Conservation (phyloP, 768 basidiomycete genomes). For the Chalciporus piperatus region DNA sequence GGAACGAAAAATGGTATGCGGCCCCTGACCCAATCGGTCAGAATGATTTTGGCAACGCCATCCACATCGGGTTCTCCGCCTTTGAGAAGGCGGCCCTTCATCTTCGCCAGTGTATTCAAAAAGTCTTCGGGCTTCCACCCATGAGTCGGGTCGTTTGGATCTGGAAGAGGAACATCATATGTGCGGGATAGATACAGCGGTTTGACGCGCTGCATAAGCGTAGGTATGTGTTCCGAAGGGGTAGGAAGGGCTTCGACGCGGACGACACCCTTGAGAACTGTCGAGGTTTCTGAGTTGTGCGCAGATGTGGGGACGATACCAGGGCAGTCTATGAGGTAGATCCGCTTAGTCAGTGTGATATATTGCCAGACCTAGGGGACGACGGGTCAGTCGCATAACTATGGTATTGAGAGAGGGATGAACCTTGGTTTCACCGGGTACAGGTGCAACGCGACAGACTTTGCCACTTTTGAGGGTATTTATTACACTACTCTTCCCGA, state of each 20-base stretch:
- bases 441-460: slow-evolving; percentile 93
- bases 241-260: slow-evolving; percentile 92
- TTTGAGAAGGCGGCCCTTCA: slow-evolving; percentile 88
- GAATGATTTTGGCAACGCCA: slow-evolving; percentile 88
- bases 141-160: slow-evolving; percentile 48
- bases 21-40: slow-evolving; percentile 97
- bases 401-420: slow-evolving; percentile 2
- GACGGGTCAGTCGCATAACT: not conserved
- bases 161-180: slow-evolving; percentile 68
- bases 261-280: slow-evolving; percentile 94
- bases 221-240: slow-evolving; percentile 89
- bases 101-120: slow-evolving; percentile 80
- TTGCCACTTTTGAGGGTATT: slow-evolving; percentile 98
- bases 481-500: slow-evolving; percentile 96
- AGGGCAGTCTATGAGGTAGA: slow-evolving; percentile 99
- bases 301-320: slow-evolving; percentile 96
- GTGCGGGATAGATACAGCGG: slow-evolving; percentile 87
- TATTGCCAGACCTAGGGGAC: slow-evolving; percentile 89
- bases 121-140: slow-evolving; percentile 76
- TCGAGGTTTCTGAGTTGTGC: slow-evolving; percentile 84
- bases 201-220: slow-evolving; percentile 87
- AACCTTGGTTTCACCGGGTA: slow-evolving; percentile 95
- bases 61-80: slow-evolving; percentile 94
- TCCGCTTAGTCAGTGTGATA: slow-evolving; percentile 91
- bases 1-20: slow-evolving; percentile 95